phyloP scores from a whole-genome alignment of 2,329 filamentous ascomycete genomes.

The Talaromyces atroroseus region DNA sequence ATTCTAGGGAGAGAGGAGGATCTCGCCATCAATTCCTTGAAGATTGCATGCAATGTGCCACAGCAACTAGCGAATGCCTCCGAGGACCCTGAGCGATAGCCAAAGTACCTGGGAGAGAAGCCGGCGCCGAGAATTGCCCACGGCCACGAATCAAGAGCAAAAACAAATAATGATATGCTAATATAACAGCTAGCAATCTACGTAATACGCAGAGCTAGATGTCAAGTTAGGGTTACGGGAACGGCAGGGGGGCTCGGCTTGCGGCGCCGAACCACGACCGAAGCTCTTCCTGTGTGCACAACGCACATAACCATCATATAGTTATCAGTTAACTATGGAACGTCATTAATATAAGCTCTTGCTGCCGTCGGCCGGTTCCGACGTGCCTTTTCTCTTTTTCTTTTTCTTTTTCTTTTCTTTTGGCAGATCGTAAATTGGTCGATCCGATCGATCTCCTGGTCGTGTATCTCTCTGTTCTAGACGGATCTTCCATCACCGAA shows the following conservation, averaged over 20 bases:
- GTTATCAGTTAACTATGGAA: background rate
- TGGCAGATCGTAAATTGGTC: background rate
- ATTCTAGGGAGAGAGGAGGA: too few species aligned
- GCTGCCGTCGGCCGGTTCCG: background rate
- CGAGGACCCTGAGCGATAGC: too few species aligned
- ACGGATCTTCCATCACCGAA: constrained; percentile 6
- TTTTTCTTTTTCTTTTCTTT: too few species aligned
- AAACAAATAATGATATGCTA: too few species aligned
- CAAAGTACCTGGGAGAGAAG: background rate
- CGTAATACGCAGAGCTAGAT: background rate
- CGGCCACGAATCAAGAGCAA: background rate
- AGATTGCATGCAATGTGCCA: too few species aligned
- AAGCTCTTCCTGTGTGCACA: too few species aligned
- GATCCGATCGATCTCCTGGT: background rate
- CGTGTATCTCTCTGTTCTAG: background rate
- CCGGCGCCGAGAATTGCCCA: background rate
- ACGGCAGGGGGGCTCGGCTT: background rate
- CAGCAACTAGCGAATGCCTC: too few species aligned
- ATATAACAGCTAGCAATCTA: background rate
- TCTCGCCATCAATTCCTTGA: too few species aligned
- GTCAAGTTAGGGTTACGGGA: background rate
- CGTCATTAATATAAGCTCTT: background rate
- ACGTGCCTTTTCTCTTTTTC: too few species aligned
- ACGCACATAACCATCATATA: background rate
- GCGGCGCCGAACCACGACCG: constrained; percentile 9